Percentiles rank a stretch among this genome's conserved stretches.
These are phyloP conservation scores for Salvia sclarea DNA, from an alignment of 305 asterid genomes.

Conservation along the genomic window DNA sequence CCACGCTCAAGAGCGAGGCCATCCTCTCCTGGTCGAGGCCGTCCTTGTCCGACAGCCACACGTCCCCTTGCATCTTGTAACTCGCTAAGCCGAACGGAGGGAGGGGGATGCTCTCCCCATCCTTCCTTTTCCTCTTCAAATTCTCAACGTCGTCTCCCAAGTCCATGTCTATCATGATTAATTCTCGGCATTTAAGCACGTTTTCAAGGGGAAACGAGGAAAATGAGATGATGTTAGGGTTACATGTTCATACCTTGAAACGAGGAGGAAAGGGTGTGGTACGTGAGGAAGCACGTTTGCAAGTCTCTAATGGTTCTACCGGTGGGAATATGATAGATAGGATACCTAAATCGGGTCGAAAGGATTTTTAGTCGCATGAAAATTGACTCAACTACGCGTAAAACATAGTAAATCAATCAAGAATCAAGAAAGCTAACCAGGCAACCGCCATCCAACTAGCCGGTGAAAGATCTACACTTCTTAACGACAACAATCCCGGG, in stretches of 20 bases:
- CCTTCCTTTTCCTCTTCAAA: constrained; percentile 46
- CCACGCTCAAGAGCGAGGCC: constrained; percentile 65
- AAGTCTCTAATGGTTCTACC: constrained; percentile 81
- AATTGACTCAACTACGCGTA: background rate
- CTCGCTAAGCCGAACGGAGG: constrained; percentile 88
- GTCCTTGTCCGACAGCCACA: constrained; percentile 66
- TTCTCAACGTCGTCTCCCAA: constrained; percentile 46
- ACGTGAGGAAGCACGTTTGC: constrained; percentile 93
- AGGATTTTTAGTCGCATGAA: background rate
- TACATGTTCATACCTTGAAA: constrained; percentile 65
- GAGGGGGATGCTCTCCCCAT: constrained; percentile 61
- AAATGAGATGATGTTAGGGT: constrained; percentile 1
- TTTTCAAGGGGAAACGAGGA: background rate
- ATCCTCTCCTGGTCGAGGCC: constrained; percentile 73
- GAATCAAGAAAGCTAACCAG: constrained; percentile 52
- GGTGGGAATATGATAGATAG: constrained; percentile 93
- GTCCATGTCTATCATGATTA: constrained; percentile 52
- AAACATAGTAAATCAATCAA: no score
- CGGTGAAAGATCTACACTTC: constrained; percentile 94
- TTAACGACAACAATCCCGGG: constrained; percentile 85
- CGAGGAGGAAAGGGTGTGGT: constrained; percentile 94
- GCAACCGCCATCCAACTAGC: constrained; percentile 99
- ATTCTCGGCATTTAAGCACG: constrained; percentile 7
- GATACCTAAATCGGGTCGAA: constrained; percentile 62
- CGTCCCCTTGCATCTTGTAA: constrained; percentile 90